A percentile compares a stretch with the other conserved stretches of the same genome.
Evolutionary conservation across 805 yeast genomes (phyloP).

Genomic region (Yarrowia phangngaensis): DNA sequence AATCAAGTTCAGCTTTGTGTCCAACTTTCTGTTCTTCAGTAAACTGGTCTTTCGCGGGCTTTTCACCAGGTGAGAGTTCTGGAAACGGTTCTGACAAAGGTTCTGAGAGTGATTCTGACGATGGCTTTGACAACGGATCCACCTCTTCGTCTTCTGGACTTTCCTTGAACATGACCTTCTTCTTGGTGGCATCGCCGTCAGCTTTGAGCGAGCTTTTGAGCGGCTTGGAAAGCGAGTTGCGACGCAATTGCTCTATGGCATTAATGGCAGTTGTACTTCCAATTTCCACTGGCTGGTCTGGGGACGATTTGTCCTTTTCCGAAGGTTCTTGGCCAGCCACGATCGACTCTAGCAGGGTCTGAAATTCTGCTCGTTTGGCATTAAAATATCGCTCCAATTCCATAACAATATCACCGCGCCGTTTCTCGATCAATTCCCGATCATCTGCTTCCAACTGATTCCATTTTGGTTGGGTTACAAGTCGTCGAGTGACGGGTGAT

Average conservation of each 20-base stretch:
- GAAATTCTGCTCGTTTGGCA: conserved; percentile 11
- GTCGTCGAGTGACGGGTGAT: conserved; percentile 8
- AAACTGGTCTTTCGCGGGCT: no score
- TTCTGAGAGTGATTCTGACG: neutral
- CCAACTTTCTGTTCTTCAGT: no score
- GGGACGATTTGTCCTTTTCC: neutral
- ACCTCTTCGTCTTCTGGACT: neutral
- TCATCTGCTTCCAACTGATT: conserved; percentile 14
- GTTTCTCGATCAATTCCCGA: conserved; percentile 11
- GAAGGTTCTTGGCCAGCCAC: conserved; percentile 12
- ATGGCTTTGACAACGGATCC: neutral
- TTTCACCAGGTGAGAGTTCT: conserved; percentile 2
- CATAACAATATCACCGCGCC: conserved; percentile 10
- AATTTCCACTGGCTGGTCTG: conserved; percentile 18
- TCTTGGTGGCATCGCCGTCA: conserved; percentile 18
- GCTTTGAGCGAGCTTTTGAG: conserved; percentile 20
- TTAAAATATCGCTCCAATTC: conserved; percentile 5
- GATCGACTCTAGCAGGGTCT: conserved; percentile 9
- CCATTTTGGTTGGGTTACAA: conserved; percentile 1
- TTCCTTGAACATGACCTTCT: conserved; percentile 18
- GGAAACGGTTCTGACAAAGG: conserved; percentile 15
- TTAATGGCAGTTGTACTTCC: conserved; percentile 10
- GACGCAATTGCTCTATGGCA: conserved; percentile 17
- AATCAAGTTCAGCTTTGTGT: no score
- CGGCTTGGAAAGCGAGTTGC: conserved; percentile 23